Evolutionary conservation across 768 basidiomycete genomes (phyloP).

Genomic region (Coprinopsis strossmayeri): DNA sequence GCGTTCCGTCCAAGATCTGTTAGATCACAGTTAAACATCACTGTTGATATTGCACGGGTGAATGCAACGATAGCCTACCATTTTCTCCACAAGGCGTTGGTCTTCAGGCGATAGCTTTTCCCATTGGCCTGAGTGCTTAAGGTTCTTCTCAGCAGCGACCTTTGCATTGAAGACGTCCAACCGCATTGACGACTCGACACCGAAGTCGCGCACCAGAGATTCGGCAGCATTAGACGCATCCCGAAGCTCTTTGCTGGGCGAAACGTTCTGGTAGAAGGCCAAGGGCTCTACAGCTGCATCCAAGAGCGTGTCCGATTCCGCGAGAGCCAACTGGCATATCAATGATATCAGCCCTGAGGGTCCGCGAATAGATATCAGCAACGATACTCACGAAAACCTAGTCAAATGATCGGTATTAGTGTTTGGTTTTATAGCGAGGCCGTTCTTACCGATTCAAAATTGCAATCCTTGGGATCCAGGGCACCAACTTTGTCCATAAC

Average conservation of each 20-base stretch:
- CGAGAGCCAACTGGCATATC: slow-evolving; percentile 53
- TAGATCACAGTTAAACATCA: no score
- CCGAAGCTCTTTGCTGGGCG: slow-evolving; percentile 64
- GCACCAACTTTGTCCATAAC: slow-evolving; percentile 55
- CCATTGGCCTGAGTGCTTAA: slow-evolving; percentile 56
- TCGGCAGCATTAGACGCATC: slow-evolving; percentile 78
- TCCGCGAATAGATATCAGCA: no score
- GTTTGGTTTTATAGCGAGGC: not conserved
- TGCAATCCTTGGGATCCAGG: slow-evolving; percentile 49
- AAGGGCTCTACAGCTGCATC: slow-evolving; percentile 52
- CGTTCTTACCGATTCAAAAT: slow-evolving; percentile 57
- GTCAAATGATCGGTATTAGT: slow-evolving; percentile 5
- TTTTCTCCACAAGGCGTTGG: slow-evolving; percentile 72
- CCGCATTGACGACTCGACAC: slow-evolving; percentile 75
- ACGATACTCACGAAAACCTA: slow-evolving; percentile 83
- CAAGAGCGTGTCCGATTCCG: slow-evolving; percentile 50
- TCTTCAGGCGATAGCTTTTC: slow-evolving; percentile 61
- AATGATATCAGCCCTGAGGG: no score
- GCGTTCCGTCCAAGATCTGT: slow-evolving; percentile 67
- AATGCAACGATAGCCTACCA: slow-evolving; percentile 30
- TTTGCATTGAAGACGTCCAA: slow-evolving; percentile 75
- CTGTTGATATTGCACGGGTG: no score
- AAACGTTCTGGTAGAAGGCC: slow-evolving; percentile 79
- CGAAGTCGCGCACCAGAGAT: slow-evolving; percentile 60
- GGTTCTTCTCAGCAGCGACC: slow-evolving; percentile 59